Evolutionary conservation across 1,284 basidiomycete genomes (phyloP), one percentile per base, ranked within the genome.

Genomic region (Meira miltonrushii): DNA sequence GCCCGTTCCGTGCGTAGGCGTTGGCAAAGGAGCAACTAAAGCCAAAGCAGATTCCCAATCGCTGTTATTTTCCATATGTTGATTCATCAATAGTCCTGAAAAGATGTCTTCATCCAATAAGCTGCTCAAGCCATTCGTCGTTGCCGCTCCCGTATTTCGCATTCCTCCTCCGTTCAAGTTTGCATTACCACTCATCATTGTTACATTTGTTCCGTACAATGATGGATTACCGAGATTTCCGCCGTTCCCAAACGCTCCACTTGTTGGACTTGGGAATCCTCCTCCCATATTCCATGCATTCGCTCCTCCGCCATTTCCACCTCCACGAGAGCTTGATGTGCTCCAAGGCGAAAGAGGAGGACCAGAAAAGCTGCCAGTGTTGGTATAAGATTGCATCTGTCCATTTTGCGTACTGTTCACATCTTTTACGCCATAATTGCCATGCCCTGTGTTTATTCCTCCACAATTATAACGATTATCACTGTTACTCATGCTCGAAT

Each of bases 81-180:
- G 38, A 21, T 37, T 38, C 50, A 53, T 53, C 6, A 53, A 33
- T 25, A 53, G 15, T 13, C 50, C 50, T 19, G 50, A 53, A 53
- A 53, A 53, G 5, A 53, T 53, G 15, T 53, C 50, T 53, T 53
- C 50, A 25, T 53, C 50, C 28, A 53, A 53, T 15, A 53, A 38
- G 15, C 50, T 53, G 6, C 13, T n/a, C 5, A 53, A 28, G 6
- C 50, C 50, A 25, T 41, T 53, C 11, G 50, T 41, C 6, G 50
- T 53, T 5, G 50, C 50, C 8, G 50, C 50, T 37, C 38, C 46
- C 25, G n/a, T 23, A 13, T 21, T 48, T 5, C 13, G 12, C 5
- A 12, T 12, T 8, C 21, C n/a, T 2, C 46, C 46, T 43, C n/a
- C n/a, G 6, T n/a, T 43, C 6, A n/a, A n/a, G 41, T 3, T 43